Base-by-base conservation (phyloP, 257 asterid species). In the Nyctanthes arbortristis region DNA sequence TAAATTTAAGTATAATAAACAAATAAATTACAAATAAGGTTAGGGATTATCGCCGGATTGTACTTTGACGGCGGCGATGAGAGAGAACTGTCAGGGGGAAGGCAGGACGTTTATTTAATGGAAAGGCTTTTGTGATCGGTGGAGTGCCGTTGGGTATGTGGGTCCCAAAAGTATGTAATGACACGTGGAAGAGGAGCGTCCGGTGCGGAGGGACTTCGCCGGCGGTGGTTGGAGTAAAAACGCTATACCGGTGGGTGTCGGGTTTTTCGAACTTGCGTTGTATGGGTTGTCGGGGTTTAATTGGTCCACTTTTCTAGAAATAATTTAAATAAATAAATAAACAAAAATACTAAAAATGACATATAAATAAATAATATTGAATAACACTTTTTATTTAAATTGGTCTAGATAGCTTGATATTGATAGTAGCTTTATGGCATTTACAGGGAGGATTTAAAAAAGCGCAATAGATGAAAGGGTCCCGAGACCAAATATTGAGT, bases 11-110 rank as follows among this genome's bases (percentile, higher is more conserved):
- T n/a, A n/a, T n/a, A n/a, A 9, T 4, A 22, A 2, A 52, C 0
- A 52, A 52, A 52, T 24, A 61, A 18, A 43, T 39, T 20, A 67
- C 28, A 32, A 16, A 60, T 27, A 13, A 61, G 70, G 45, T 52
- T 24, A 66, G 27, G 33, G 57, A 35, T 14, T n/a, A 66, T 82
- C 83, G 85, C 91, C 88, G 86, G 93, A 79, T 65, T 52, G 10
- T 49, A 45, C 69, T 54, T 43, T 76, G 75, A 65, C 70, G 75
- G 28, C 88, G 87, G 84, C 88, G 86, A 74, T 64, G 31, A 18
- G 3, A 52, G 58, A 49, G 58, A 20, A 16, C 27, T 36, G n/a
- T n/a, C n/a, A n/a, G 49, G 6, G n/a, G 72, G 62, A 63, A 56
- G 59, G 28, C n/a, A n/a, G n/a, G n/a, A n/a, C n/a, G n/a, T n/a